Evolutionary conservation across 1,284 basidiomycete genomes (phyloP).

Genomic region (Naganishia albida): DNA sequence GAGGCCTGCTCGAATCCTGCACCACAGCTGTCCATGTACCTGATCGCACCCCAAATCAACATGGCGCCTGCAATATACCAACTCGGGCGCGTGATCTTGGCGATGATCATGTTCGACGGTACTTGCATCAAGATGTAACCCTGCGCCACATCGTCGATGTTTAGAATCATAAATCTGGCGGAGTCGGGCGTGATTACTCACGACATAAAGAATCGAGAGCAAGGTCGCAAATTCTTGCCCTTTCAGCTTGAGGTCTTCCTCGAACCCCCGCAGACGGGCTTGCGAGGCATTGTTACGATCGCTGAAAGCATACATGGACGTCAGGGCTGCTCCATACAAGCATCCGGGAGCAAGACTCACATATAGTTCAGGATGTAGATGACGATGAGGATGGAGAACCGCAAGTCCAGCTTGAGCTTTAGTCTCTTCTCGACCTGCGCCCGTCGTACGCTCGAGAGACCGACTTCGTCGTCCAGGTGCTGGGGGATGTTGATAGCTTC

Average conservation of each 20-base stretch:
- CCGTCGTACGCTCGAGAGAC: background rate
- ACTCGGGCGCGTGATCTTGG: constrained; percentile 70
- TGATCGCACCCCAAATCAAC: constrained; percentile 50
- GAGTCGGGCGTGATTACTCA: background rate
- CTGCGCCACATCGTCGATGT: too few relatives aligned
- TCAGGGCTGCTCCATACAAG: constrained; percentile 5
- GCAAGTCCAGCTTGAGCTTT: constrained; percentile 47
- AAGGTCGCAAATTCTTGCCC: constrained; percentile 41
- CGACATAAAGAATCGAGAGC: constrained; percentile 45
- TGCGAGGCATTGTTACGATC: constrained; percentile 48
- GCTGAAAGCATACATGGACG: constrained; percentile 32
- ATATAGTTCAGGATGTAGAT: constrained; percentile 41
- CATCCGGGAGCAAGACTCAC: constrained; percentile 2
- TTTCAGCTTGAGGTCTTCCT: constrained; percentile 43
- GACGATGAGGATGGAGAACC: constrained; percentile 44
- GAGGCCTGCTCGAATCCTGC: constrained; percentile 27
- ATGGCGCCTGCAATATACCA: constrained; percentile 71
- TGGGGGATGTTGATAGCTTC: constrained; percentile 38
- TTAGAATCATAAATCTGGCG: too few relatives aligned
- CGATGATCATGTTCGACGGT: constrained; percentile 58
- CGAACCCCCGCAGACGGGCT: constrained; percentile 44
- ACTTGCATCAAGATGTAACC: constrained; percentile 73
- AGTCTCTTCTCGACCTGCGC: constrained; percentile 46
- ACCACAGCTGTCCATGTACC: background rate
- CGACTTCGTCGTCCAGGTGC: constrained; percentile 21